Conservation (phyloP, 1,139 yeast species). For the Pichia norvegensis region DNA sequence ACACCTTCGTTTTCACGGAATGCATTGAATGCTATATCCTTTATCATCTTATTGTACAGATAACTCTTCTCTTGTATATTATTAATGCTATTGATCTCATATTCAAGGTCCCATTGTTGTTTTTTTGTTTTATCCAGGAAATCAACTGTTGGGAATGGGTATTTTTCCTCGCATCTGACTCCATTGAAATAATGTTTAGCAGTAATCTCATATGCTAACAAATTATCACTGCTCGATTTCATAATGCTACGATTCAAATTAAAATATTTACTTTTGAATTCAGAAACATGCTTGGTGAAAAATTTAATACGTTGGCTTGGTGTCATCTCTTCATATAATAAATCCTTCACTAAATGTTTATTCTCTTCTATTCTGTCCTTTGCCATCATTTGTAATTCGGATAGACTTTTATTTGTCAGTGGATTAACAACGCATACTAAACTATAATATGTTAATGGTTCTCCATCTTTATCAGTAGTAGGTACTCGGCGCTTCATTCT, state of each 20-base stretch:
- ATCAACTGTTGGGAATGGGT: constrained; percentile 25
- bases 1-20: constrained; percentile 17
- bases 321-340: constrained; percentile 2
- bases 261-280: constrained; percentile 11
- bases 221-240: constrained; percentile 12
- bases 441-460: background rate
- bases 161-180: constrained; percentile 5
- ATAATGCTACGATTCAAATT: constrained; percentile 13
- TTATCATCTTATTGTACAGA: constrained; percentile 20
- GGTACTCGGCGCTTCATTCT: constrained; percentile 1
- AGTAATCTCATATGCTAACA: constrained; percentile 20
- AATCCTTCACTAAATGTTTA: constrained; percentile 1
- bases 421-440: constrained; percentile 14
- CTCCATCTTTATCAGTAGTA: background rate
- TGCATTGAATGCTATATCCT: constrained; percentile 15
- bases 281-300: constrained; percentile 9
- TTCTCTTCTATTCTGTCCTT: constrained; percentile 11
- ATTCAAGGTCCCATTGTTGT: constrained; percentile 23
- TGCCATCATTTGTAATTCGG: constrained; percentile 13
- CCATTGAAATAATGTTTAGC: constrained; percentile 25
- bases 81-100: constrained; percentile 18
- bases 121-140: constrained; percentile 15
- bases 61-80: constrained; percentile 8
- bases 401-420: constrained; percentile 6
- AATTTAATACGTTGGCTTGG: constrained; percentile 15